These are phyloP conservation scores for Aciculosporium take DNA, from an alignment of 2,329 filamentous ascomycete species.

Conservation along the genomic window DNA sequence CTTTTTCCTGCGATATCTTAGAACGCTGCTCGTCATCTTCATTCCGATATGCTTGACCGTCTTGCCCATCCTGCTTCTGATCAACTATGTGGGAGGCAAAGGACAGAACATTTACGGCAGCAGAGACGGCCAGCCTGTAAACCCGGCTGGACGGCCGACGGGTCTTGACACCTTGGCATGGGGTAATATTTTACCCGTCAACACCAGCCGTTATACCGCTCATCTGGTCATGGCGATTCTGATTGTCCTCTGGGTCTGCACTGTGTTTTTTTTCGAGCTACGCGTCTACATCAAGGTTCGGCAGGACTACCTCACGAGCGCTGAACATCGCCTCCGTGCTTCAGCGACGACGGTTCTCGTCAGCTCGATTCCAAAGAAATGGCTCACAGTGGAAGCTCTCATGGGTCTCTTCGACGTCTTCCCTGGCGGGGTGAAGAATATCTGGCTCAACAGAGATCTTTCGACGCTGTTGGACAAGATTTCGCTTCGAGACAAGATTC, in stretches of 20 bases:
- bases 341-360: constrained; percentile 94
- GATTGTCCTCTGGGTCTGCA: constrained; percentile 73
- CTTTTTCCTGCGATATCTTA: constrained; percentile 84
- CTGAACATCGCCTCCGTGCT: constrained; percentile 81
- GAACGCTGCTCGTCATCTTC: constrained; percentile 75
- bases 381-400: constrained; percentile 73
- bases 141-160: constrained; percentile 19
- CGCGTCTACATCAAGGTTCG: constrained; percentile 81
- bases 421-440: constrained; percentile 83
- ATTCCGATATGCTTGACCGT: constrained; percentile 65
- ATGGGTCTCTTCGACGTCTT: constrained; percentile 86
- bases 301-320: constrained; percentile 87
- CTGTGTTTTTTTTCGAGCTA: constrained; percentile 74
- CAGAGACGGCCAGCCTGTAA: constrained; percentile 17
- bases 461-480: constrained; percentile 77
- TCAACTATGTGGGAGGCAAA: constrained; percentile 64
- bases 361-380: constrained; percentile 77
- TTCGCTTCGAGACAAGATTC: constrained; percentile 55
- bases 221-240: constrained; percentile 68
- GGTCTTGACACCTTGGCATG: constrained; percentile 76
- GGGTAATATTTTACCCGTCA: constrained; percentile 60
- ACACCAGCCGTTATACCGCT: constrained; percentile 64
- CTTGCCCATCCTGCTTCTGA: constrained; percentile 69
- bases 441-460: constrained; percentile 91
- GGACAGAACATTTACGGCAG: constrained; percentile 38